Base-by-base conservation (phyloP, 768 basidiomycete species). In the Rickenella mellea region DNA sequence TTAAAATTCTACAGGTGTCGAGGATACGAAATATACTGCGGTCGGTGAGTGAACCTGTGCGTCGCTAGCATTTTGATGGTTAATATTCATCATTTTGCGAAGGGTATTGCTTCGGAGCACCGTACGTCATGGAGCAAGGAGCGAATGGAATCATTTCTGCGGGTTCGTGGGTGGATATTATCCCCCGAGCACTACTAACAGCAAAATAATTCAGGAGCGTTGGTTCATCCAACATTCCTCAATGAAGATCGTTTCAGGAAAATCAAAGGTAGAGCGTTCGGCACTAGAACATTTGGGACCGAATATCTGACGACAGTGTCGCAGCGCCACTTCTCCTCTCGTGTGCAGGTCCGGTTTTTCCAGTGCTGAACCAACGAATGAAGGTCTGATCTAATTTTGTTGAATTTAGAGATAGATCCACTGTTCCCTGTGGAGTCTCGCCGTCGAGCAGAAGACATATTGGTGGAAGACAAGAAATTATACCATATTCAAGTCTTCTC, bases 81-180 rank as follows among this genome's bases (percentile, higher is more conserved):
- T 29, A 12, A 14, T n/a, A 11, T 7, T 22, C 17, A 15, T 33
- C 9, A 24, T 15, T n/a, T 17, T 11, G 22, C 39, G 35, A 22
- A 78, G 74, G 76, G 9, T 76, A 76, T 46, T 80, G 74, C 50
- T 78, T 77, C 45, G 75, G 76, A 5, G 78, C 63, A 0, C 74
- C 74, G 0, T 75, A 64, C 41, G 66, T 65, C 6, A 62, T 78
- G 40, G 62, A 73, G 5, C 60, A 70, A 3, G 65, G 68, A 1
- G 61, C 65, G 6, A 70, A 61, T 0, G 68, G 73, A 33, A 61
- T 67, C 27, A 51, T 75, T n/a, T 59, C 63, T 1, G 73, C 75
- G 14, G 67, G 76, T 76, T 52, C 12, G 29, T 28, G 22, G 17
- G 6, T 17, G 15, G 43, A 10, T 17, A 11, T 24, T 10, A 7